Evolutionary conservation across 129 eudicot genomes (phyloP).

Genomic region (Arctium lappa): DNA sequence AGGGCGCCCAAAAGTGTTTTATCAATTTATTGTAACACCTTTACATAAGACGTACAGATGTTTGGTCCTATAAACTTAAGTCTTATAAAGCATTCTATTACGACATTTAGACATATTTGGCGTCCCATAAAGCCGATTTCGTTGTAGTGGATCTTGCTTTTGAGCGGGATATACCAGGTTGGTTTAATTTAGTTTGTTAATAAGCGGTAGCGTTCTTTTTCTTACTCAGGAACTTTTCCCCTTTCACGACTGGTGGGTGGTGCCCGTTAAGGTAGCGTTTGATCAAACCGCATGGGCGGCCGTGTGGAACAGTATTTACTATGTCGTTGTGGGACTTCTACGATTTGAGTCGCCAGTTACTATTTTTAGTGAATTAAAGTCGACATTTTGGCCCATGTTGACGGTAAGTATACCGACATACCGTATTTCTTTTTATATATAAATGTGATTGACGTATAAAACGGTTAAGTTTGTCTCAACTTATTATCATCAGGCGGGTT

Average conservation of each 20-base stretch:
- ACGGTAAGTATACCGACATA: constrained; percentile 52
- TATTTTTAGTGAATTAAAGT: constrained; percentile 49
- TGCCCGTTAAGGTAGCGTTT: constrained; percentile 74
- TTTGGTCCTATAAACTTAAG: background rate
- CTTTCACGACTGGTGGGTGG: constrained; percentile 90
- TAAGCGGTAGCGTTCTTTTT: background rate
- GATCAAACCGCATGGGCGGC: constrained; percentile 92
- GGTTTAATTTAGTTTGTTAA: background rate
- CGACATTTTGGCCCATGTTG: constrained; percentile 81
- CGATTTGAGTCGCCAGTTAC: constrained; percentile 65
- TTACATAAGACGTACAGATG: background rate
- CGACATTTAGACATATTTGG: background rate
- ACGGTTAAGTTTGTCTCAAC: background rate
- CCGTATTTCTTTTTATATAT: background rate
- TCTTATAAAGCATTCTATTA: background rate
- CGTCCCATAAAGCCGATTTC: background rate
- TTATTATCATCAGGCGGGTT: constrained; percentile 61
- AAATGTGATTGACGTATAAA: constrained; percentile 2
- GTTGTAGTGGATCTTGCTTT: background rate
- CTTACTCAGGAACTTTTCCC: constrained; percentile 64
- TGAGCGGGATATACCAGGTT: background rate
- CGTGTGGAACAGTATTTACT: constrained; percentile 87
- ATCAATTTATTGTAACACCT: background rate
- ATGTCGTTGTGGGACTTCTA: constrained; percentile 60
- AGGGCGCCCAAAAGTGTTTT: too few relatives aligned